phyloP scores from a whole-genome alignment of 768 basidiomycete species.

The Lentinula edodes region DNA sequence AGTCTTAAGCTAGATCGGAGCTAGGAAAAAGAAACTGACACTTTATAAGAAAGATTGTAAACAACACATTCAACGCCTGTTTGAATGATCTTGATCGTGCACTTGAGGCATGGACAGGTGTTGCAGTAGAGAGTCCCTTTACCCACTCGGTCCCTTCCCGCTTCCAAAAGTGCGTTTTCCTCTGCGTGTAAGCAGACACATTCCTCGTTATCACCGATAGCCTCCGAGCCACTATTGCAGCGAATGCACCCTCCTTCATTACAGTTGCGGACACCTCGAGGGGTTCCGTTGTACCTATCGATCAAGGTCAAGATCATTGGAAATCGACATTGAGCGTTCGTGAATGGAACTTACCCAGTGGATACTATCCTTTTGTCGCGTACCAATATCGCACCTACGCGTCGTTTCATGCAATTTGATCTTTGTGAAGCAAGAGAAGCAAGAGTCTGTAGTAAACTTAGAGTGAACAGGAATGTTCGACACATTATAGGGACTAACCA shows the following conservation, averaged over 20 bases:
- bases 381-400: conserved; percentile 92
- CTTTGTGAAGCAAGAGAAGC: conserved; percentile 85
- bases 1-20: background rate
- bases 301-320: background rate
- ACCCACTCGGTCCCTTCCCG: conserved; percentile 87
- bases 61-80: conserved; percentile 89
- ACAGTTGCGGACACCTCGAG: conserved; percentile 86
- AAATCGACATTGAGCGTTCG: background rate
- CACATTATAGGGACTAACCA: conserved; percentile 46
- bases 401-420: conserved; percentile 95
- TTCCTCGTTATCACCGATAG: conserved; percentile 51
- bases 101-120: conserved; percentile 97
- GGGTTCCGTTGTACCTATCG: conserved; percentile 89
- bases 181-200: conserved; percentile 97
- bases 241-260: conserved; percentile 84
- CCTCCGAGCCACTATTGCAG: conserved; percentile 57
- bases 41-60: conserved; percentile 92
- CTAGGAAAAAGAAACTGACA: conserved; percentile 46
- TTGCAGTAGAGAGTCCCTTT: conserved; percentile 91
- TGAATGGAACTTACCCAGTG: conserved; percentile 52
- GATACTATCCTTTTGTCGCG: conserved; percentile 74
- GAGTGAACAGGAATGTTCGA: background rate
- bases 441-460: conserved; percentile 54
- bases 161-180: conserved; percentile 94
- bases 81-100: conserved; percentile 97